Base-by-base conservation (phyloP, 169 alveolate species). In the Plasmodium adleri region DNA sequence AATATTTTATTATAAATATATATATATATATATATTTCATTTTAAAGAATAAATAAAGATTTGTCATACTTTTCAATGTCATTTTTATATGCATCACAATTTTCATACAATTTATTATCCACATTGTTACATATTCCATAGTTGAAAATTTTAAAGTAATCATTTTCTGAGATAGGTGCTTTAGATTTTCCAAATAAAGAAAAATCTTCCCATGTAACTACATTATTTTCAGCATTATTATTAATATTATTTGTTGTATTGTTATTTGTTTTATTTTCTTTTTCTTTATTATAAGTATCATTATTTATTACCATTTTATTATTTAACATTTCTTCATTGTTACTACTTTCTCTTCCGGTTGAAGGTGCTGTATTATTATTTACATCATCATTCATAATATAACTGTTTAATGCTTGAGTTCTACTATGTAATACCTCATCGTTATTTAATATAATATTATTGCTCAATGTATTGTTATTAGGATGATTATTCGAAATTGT, bases 41-140 rank as follows among this genome's bases (percentile, higher is more conserved):
- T 24, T 62, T 75, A 75, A 75, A 78, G 78, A 64, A 78, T 78
- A 66, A 78, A 78, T 15, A 78, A 43, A n/a, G 90, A 78, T 17
- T 78, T 78, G 22, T 78, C 90, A 28, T 50, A 66, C 32, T 67
- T 78, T 5, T 78, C 72, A 17, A 78, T 78, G 52, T 78, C 63
- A 22, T 17, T 67, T 60, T 66, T 67, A 59, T 78, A 74, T 7
- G 45, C 80, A 13, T 78, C 72, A 24, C 72, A 66, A 58, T 78
- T 64, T 8, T 78, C 66, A 78, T 43, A 78, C 54, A 75, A 26
- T 43, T 67, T 78, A 13, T 66, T 78, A 22, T 68, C 80, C 50
- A 52, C 5, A 78, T 78, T 78, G 47, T 78, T 78, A 28, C 90
- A 78, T 64, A 78, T 66, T 50, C 90, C 90, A 67, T 78, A 78